These are phyloP conservation scores for Pulveroboletus frians DNA, from an alignment of 768 basidiomycete genomes.

Conservation along the genomic window DNA sequence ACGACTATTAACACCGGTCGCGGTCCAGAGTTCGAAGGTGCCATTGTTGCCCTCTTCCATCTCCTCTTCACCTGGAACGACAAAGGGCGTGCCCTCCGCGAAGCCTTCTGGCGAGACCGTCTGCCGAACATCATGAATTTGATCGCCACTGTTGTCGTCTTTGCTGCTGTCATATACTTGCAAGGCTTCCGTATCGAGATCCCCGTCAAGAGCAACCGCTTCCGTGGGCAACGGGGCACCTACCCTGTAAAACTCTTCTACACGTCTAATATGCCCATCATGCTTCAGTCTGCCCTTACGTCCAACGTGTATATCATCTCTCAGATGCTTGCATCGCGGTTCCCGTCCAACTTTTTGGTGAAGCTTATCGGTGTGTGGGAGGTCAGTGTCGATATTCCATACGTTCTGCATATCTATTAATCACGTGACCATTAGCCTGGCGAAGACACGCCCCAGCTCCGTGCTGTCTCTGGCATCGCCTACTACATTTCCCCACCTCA, in stretches of 20 bases:
- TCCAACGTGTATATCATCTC: conserved; percentile 93
- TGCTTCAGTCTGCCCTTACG: conserved; percentile 92
- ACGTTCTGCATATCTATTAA: neutral
- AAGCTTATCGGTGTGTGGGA: conserved; percentile 96
- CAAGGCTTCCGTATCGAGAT: conserved; percentile 99
- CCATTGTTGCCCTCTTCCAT: conserved; percentile 94
- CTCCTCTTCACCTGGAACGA: conserved; percentile 97
- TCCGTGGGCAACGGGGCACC: conserved; percentile 91
- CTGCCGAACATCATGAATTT: conserved; percentile 98
- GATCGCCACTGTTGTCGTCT: conserved; percentile 85
- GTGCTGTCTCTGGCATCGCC: conserved; percentile 84
- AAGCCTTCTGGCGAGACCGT: conserved; percentile 97
- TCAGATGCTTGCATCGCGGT: conserved; percentile 90
- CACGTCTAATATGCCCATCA: conserved; percentile 99
- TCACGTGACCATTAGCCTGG: conserved; percentile 56
- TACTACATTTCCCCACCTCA: conserved; percentile 99
- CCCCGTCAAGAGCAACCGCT: conserved; percentile 93
- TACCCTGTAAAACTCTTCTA: conserved; percentile 99
- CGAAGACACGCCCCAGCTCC: conserved; percentile 90
- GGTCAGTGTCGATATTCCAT: conserved; percentile 43
- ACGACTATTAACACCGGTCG: conserved; percentile 98
- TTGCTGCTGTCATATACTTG: conserved; percentile 94
- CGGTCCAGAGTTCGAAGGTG: conserved; percentile 97
- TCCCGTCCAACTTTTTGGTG: conserved; percentile 89
- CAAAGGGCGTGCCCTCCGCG: conserved; percentile 92